phyloP scores from a whole-genome alignment of 1,139 yeast species.

The Tardiomyces digboiensis region DNA sequence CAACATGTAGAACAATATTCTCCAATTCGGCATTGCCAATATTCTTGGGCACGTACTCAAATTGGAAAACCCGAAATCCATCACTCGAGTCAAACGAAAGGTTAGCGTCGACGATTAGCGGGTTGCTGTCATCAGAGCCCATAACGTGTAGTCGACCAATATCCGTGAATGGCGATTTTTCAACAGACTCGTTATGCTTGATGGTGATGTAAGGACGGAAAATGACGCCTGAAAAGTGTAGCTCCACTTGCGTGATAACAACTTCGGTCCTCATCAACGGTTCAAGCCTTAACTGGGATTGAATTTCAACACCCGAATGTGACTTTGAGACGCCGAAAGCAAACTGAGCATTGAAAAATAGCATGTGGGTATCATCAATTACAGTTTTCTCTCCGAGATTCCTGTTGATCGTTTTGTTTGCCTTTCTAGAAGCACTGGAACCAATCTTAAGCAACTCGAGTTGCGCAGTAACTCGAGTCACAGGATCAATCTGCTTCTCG shows the following conservation, averaged over 20 bases:
- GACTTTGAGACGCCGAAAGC: constrained; percentile 14
- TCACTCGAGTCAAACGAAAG: not conserved
- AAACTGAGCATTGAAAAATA: constrained; percentile 10
- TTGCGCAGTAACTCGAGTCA: constrained; percentile 7
- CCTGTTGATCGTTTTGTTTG: constrained; percentile 11
- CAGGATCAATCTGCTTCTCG: constrained; percentile 5
- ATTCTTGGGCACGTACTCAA: not conserved
- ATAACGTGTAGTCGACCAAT: not conserved
- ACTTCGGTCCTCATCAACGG: not conserved
- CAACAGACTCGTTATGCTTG: not conserved
- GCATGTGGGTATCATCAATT: constrained; percentile 5
- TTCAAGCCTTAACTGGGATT: constrained; percentile 14
- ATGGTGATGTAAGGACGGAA: not conserved
- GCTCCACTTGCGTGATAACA: not conserved
- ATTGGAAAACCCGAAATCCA: not conserved
- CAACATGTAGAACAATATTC: not conserved
- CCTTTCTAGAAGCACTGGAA: constrained; percentile 5
- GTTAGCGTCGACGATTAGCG: not conserved
- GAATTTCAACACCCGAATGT: constrained; percentile 15
- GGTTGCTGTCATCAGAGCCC: not conserved
- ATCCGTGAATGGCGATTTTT: not conserved
- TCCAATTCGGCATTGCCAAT: not conserved
- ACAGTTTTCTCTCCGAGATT: not conserved
- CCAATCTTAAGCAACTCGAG: constrained; percentile 9
- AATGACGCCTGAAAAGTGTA: not conserved